phyloP scores from a whole-genome alignment of 306 rosid genomes.

The Pyrus betulifolia region DNA sequence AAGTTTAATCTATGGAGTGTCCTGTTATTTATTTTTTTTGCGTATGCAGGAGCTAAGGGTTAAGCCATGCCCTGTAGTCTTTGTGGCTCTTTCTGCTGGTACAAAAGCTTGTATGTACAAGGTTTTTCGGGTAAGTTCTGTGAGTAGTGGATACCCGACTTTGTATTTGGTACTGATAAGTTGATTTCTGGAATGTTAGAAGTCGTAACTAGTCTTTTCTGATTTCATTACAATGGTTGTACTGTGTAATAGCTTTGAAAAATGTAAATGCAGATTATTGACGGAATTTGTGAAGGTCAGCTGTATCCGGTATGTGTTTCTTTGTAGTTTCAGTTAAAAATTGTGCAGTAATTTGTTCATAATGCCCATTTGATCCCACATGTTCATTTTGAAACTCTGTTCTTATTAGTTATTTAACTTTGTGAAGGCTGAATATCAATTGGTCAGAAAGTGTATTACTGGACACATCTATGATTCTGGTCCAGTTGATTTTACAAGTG shows the following conservation, averaged over 20 bases:
- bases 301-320: constrained; percentile 50
- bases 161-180: constrained; percentile 6
- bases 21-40: constrained; percentile 6
- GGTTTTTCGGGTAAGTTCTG: constrained; percentile 61
- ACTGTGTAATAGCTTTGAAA: constrained; percentile 7
- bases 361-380: neutral
- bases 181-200: constrained; percentile 6
- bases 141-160: neutral
- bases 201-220: constrained; percentile 5
- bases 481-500: constrained; percentile 87
- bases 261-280: constrained; percentile 57
- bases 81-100: constrained; percentile 77
- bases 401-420: neutral
- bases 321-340: neutral
- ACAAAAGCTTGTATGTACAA: constrained; percentile 85
- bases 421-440: constrained; percentile 54
- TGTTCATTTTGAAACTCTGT: neutral
- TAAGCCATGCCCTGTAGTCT: constrained; percentile 70
- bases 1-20: constrained; percentile 9
- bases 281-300: constrained; percentile 63
- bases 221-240: neutral
- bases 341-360: neutral
- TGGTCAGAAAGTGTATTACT: constrained; percentile 63
- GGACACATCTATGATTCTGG: constrained; percentile 91
- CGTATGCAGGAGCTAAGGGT: constrained; percentile 63